Conservation (phyloP, 1,284 basidiomycete genomes). For the Phellopilus nigrolimitatus region DNA sequence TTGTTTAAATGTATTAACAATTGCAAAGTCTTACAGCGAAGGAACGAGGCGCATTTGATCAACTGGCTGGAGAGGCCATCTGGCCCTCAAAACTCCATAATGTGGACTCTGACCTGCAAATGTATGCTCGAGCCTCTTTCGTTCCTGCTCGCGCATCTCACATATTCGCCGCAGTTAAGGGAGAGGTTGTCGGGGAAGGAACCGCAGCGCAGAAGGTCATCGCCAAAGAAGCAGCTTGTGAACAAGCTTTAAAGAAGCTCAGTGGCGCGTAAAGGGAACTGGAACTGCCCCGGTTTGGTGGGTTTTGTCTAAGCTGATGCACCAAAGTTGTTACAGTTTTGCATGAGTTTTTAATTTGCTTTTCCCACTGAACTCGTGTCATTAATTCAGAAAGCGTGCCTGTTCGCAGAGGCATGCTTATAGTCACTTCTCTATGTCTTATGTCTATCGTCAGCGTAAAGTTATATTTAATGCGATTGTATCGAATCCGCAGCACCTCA, state of each 20-base stretch:
- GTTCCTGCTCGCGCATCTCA: no score
- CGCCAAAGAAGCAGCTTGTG: constrained; percentile 54
- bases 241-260: constrained; percentile 34
- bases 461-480: no score
- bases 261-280: background rate
- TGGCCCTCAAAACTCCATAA: constrained; percentile 38
- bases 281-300: background rate
- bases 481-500: background rate
- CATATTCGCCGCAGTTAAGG: constrained; percentile 37
- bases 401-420: no score
- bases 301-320: background rate
- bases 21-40: constrained; percentile 38
- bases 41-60: constrained; percentile 28
- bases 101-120: constrained; percentile 53
- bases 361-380: no score
- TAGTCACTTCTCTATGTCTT: no score
- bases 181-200: constrained; percentile 41
- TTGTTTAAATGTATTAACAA: constrained; percentile 7
- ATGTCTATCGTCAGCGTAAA: no score
- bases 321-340: background rate
- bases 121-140: no score
- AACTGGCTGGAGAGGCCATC: constrained; percentile 36
- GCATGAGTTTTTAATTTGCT: no score
- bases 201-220: constrained; percentile 36
- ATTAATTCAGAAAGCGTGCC: no score